Conservation (phyloP, 257 asterid species). For the Lavandula angustifolia region DNA sequence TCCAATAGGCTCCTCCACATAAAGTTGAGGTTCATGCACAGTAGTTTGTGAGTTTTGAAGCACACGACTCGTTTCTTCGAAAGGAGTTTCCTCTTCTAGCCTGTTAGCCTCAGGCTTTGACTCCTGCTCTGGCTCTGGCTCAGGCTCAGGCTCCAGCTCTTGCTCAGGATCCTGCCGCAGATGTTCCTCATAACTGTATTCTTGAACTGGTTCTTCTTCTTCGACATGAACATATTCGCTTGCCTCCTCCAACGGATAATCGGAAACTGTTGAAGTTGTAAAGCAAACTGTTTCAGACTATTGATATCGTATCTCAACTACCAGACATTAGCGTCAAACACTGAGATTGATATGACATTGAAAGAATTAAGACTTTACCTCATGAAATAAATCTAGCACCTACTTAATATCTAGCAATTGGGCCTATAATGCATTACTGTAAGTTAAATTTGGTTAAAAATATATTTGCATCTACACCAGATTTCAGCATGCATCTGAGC, state of each 20-base stretch:
- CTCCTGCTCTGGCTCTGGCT: constrained; percentile 38
- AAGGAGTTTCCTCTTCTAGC: constrained; percentile 40
- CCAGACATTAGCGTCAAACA: too few species aligned
- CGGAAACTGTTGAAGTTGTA: constrained; percentile 47
- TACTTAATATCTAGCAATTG: neutral
- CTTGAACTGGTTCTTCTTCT: constrained; percentile 55
- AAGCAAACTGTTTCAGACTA: constrained; percentile 15
- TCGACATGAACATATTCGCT: constrained; percentile 54
- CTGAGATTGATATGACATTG: too few species aligned
- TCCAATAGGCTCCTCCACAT: constrained; percentile 56
- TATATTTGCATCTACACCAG: constrained; percentile 5
- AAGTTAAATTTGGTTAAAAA: constrained; percentile 20
- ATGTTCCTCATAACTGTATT: constrained; percentile 52
- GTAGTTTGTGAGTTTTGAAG: constrained; percentile 43
- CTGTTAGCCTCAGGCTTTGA: constrained; percentile 42
- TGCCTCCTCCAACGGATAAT: constrained; percentile 68
- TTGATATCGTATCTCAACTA: too few species aligned
- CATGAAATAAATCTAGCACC: too few species aligned
- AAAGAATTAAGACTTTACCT: too few species aligned
- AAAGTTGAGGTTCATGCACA: constrained; percentile 48
- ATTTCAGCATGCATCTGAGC: neutral
- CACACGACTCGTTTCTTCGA: constrained; percentile 48
- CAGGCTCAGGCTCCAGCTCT: constrained; percentile 38
- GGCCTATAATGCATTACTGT: constrained; percentile 1
- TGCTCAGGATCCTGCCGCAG: constrained; percentile 39